Conservation (phyloP, 2,329 filamentous ascomycete species). For the Paraphaeosphaeria minitans region DNA sequence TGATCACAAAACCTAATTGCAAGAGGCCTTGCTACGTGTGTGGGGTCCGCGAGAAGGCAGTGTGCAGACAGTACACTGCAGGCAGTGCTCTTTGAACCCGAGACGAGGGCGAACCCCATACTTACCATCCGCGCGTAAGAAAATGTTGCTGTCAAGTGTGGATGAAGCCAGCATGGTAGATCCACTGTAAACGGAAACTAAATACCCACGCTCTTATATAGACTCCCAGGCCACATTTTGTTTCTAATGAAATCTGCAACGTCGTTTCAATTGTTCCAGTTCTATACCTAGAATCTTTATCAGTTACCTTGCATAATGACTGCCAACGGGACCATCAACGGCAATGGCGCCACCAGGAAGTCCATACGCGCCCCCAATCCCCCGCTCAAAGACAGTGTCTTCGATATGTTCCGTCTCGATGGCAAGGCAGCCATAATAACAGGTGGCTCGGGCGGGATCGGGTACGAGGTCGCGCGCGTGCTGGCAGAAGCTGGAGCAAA, state of each 20-base stretch:
- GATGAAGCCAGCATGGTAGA: not conserved
- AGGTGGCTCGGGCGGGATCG: conserved; percentile 68
- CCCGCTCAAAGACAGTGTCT: conserved; percentile 11
- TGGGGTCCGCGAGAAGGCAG: not conserved
- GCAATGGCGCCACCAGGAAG: not conserved
- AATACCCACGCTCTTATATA: not conserved
- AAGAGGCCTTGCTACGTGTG: not conserved
- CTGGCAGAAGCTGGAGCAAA: conserved; percentile 72
- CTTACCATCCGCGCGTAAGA: not conserved
- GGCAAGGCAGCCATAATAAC: conserved; percentile 13
- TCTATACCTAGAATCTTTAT: not conserved
- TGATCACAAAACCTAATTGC: not conserved
- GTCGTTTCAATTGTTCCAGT: not conserved
- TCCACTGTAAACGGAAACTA: not conserved
- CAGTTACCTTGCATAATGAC: conserved; percentile 3
- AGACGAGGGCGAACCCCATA: conserved; percentile 3
- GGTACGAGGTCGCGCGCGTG: conserved; percentile 79
- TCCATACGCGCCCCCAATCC: conserved; percentile 11
- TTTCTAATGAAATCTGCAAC: not conserved
- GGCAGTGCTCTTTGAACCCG: not conserved
- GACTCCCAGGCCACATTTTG: too few relatives aligned
- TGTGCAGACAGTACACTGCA: not conserved
- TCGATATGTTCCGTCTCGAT: conserved; percentile 13
- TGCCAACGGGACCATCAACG: conserved; percentile 5
- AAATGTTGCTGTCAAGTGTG: not conserved